These are phyloP conservation scores for Chenopodium berlandieri DNA, from an alignment of 148 eudicot genomes.

Conservation along the genomic window DNA sequence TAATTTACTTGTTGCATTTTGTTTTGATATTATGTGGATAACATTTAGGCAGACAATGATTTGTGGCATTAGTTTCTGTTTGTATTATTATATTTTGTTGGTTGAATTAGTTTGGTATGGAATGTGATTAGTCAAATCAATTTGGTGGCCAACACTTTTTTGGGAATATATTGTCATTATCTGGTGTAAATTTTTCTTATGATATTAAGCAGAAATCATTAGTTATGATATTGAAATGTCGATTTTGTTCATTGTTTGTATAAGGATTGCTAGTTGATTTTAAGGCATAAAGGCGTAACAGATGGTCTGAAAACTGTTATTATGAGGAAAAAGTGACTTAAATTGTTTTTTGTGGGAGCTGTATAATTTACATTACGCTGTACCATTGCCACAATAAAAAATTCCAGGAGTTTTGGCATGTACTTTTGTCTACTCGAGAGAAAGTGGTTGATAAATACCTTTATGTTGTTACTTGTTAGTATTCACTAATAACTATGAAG, in stretches of 20 bases:
- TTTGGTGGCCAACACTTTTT: neutral
- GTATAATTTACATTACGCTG: neutral
- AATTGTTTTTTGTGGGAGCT: neutral
- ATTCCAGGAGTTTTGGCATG: neutral
- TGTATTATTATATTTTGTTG: neutral
- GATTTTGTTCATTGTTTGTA: neutral
- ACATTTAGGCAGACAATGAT: neutral
- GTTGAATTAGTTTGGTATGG: neutral
- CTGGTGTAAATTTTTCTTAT: neutral
- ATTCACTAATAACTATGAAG: neutral
- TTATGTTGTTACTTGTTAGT: neutral
- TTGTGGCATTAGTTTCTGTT: neutral
- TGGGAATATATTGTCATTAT: constrained; percentile 1
- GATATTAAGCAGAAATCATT: neutral
- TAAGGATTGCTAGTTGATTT: neutral
- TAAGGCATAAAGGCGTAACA: neutral
- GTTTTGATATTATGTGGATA: neutral
- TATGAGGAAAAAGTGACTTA: neutral
- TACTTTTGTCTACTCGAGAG: neutral
- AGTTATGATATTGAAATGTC: neutral
- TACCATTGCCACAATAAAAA: neutral
- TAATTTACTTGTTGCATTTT: neutral
- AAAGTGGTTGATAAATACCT: neutral
- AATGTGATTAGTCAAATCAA: neutral
- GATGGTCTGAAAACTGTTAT: neutral